These are phyloP conservation scores for Anthostomella pinea DNA, from an alignment of 2,329 filamentous ascomycete genomes.

Conservation along the genomic window DNA sequence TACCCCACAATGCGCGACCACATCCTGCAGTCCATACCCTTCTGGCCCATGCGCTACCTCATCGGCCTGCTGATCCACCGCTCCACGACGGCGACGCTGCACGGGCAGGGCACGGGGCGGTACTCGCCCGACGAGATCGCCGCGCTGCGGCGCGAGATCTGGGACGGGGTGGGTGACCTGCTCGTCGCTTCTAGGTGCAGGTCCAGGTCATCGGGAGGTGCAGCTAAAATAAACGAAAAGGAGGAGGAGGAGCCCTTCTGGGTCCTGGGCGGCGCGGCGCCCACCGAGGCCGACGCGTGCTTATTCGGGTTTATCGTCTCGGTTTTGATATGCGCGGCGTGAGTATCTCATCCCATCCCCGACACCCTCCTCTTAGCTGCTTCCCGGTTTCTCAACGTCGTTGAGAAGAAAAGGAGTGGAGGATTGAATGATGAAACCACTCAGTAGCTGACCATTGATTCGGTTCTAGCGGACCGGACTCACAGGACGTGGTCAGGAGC, in stretches of 20 bases:
- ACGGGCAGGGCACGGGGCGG: conserved; percentile 55
- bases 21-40: conserved; percentile 45
- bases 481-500: conserved; percentile 40
- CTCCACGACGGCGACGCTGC: conserved; percentile 39
- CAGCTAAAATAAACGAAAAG: conserved; percentile 4
- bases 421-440: too few relatives aligned
- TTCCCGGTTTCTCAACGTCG: neutral
- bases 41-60: conserved; percentile 49
- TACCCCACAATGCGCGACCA: conserved; percentile 57
- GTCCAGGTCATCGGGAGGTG: conserved; percentile 16
- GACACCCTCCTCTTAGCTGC: neutral
- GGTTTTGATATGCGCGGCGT: conserved; percentile 52
- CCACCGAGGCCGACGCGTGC: conserved; percentile 55
- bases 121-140: conserved; percentile 49
- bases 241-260: conserved; percentile 47
- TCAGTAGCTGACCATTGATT: too few relatives aligned
- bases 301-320: conserved; percentile 57
- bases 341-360: conserved; percentile 31
- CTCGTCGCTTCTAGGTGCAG: conserved; percentile 34
- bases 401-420: conserved; percentile 8
- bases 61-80: conserved; percentile 51
- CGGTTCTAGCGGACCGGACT: conserved; percentile 49
- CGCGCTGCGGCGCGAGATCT: conserved; percentile 47
- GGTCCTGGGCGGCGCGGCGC: conserved; percentile 50
- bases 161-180: conserved; percentile 48